Base-by-base conservation (phyloP, 768 basidiomycete species). In the Agrocybe praecox region DNA sequence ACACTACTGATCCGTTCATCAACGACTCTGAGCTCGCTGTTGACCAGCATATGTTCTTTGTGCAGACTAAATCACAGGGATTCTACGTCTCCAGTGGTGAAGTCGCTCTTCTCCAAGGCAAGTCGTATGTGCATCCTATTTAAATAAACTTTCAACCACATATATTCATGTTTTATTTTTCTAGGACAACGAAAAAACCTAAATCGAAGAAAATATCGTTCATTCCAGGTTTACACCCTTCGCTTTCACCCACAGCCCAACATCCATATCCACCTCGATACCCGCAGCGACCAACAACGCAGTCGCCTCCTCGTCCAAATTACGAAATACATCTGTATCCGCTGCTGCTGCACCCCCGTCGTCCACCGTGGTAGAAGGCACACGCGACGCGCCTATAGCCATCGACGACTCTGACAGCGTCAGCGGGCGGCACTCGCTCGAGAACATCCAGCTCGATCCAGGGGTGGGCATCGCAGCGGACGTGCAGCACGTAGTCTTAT, bases 1-100 rank as follows among this genome's bases (percentile, higher is more conserved):
- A 99, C 74, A 78, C 88, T 18, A 75, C 80, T 0, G 97, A 99
- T 74, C 90, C 93, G 0, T 98, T 98, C 76, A 97, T 99, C 67
- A 97, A 99, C 78, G 97, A 99, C 73, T 93, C 94, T 1, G 96
- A 98, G 67, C 78, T 96, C 54, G 88, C 85, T 22, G 75, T 96
- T 46, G 96, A 98, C 75, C 87, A 96, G 67, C 88, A 96, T 5
- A 94, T 90, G 2, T 93, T 83, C 74, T 91, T 95, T 64, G 93
- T 90, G 5, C 88, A 93, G 70, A 96, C 96, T 5, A 93, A 90
- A 71, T 92, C 95, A 65, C 87, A 90, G 56, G 94, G 93, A 1
- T 97, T 96, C 77, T 96, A 95, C 66, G 95, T 98, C 10, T 91
- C 89, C 7, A 83, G 83, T 29, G 95, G 95, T 2, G 89, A 92